Percentiles rank a stretch among this genome's conserved stretches.
phyloP scores from a whole-genome alignment of 2,329 filamentous ascomycete species.

The Raffaelea deltoideospora region DNA sequence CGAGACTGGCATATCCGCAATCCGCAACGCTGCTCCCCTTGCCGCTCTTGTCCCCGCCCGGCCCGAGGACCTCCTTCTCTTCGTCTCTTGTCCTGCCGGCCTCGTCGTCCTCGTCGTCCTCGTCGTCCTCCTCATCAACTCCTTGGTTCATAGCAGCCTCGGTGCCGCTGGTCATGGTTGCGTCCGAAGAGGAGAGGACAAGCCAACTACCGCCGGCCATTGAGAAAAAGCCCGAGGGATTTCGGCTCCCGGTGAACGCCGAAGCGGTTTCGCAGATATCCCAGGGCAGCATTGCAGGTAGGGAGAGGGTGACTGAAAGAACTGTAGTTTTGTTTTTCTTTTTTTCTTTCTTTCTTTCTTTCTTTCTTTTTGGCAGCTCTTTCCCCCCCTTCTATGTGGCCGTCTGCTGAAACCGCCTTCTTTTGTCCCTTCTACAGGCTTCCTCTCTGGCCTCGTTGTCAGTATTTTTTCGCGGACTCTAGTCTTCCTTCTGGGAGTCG shows the following conservation, averaged over 20 bases:
- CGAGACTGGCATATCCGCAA: too few relatives aligned
- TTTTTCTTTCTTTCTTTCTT: neutral
- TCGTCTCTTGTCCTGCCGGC: neutral
- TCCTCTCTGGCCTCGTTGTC: constrained; percentile 48
- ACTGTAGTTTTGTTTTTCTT: neutral
- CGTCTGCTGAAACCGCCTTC: too few relatives aligned
- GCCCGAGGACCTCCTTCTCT: neutral
- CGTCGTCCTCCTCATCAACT: constrained; percentile 1
- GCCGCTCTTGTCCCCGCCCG: too few relatives aligned
- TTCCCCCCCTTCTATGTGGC: too few relatives aligned
- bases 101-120: neutral
- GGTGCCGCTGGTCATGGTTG: constrained; percentile 1
- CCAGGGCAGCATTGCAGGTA: constrained; percentile 37
- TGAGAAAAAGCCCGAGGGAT: too few relatives aligned
- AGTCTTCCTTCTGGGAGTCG: constrained; percentile 49
- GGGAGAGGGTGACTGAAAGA: too few relatives aligned
- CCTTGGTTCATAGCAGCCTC: constrained; percentile 5
- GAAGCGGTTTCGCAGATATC: constrained; percentile 33
- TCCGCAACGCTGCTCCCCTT: too few relatives aligned
- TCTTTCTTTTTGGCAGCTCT: neutral
- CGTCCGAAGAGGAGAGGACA: neutral
- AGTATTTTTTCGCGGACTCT: constrained; percentile 57
- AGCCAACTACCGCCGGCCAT: neutral
- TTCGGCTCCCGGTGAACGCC: constrained; percentile 11
- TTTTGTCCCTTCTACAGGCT: too few relatives aligned